phyloP scores from a whole-genome alignment of 2,329 filamentous ascomycete genomes.

The Sclerotinia borealis region DNA sequence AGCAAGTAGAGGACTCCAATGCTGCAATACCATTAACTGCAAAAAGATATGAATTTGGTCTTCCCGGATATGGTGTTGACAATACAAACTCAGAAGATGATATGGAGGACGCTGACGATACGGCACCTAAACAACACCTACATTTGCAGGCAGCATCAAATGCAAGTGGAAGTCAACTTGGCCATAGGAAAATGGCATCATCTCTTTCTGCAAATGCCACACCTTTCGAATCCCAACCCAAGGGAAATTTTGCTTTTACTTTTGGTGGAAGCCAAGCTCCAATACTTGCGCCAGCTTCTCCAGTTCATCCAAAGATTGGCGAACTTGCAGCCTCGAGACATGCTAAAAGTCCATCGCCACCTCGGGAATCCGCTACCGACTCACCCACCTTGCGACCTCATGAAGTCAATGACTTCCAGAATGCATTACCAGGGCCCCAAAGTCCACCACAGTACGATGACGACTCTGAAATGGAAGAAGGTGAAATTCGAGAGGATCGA shows the following conservation, averaged over 20 bases:
- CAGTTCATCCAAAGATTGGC: neutral
- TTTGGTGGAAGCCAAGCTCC: conserved; percentile 17
- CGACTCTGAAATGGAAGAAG: conserved; percentile 14
- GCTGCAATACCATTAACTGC: conserved; percentile 28
- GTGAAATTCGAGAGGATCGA: conserved; percentile 12
- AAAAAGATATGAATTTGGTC: conserved; percentile 25
- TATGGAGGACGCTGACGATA: conserved; percentile 15
- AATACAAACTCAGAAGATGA: conserved; percentile 29
- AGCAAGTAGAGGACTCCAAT: conserved; percentile 36
- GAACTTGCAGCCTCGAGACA: conserved; percentile 28
- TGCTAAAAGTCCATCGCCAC: conserved; percentile 28
- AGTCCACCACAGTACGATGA: conserved; percentile 14
- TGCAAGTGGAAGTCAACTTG: conserved; percentile 7
- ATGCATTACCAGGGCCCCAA: conserved; percentile 23
- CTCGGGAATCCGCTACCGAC: conserved; percentile 15
- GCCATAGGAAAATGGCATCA: conserved; percentile 41
- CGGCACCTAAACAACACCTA: neutral
- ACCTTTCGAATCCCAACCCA: conserved; percentile 48
- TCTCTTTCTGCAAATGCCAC: conserved; percentile 66
- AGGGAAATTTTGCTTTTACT: conserved; percentile 25
- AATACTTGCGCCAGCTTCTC: conserved; percentile 7
- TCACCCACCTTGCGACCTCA: conserved; percentile 16
- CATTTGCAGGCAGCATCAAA: conserved; percentile 20
- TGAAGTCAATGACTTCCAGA: conserved; percentile 26
- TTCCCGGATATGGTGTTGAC: conserved; percentile 26